These are phyloP conservation scores for Euphorbia lathyris DNA, from an alignment of 345 rosid species.

Conservation along the genomic window DNA sequence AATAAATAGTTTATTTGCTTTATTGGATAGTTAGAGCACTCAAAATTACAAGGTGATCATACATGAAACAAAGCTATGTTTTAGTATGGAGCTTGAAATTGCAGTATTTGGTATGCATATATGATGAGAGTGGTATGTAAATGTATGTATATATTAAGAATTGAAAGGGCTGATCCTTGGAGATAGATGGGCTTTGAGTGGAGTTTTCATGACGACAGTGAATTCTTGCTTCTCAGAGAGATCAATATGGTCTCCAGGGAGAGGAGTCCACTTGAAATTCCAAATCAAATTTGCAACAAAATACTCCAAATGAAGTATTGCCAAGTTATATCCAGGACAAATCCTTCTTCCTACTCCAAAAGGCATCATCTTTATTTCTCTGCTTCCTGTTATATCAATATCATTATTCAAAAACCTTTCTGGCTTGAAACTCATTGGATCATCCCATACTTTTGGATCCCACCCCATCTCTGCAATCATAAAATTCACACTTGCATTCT, in stretches of 20 bases:
- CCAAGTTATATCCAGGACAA: background rate
- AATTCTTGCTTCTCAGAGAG: background rate
- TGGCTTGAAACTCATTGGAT: background rate
- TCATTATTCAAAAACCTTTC: background rate
- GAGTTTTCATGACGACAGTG: background rate
- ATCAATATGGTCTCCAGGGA: background rate
- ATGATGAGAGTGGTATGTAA: too few species aligned
- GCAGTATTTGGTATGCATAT: too few species aligned
- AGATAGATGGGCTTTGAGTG: background rate
- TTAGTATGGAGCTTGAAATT: too few species aligned
- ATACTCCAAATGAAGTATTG: background rate
- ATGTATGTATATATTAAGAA: too few species aligned
- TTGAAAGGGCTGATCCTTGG: background rate
- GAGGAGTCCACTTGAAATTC: background rate
- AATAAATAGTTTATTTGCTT: too few species aligned
- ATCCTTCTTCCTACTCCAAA: background rate
- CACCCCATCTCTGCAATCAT: background rate
- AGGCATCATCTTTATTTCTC: conserved; percentile 2
- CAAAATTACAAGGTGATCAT: too few species aligned
- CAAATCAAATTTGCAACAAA: background rate
- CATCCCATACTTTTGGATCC: background rate
- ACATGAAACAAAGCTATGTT: too few species aligned
- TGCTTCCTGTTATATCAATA: background rate
- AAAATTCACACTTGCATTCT: background rate
- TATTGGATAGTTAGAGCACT: too few species aligned